Evolutionary conservation across 495 filamentous ascomycete genomes (phyloP).

Genomic region (Amniculicola lignicola): DNA sequence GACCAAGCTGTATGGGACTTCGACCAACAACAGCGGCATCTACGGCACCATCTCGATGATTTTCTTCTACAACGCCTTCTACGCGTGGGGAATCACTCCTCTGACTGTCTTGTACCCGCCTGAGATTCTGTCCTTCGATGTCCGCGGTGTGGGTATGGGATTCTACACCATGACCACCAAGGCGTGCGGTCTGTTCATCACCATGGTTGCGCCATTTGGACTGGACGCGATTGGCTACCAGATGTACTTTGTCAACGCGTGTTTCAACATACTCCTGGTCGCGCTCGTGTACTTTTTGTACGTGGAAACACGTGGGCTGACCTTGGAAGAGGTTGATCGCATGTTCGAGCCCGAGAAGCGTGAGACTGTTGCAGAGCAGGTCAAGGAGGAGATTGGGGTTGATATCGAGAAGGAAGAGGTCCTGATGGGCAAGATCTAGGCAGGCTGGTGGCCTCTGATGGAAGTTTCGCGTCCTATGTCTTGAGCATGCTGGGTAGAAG

Average conservation of each 20-base stretch:
- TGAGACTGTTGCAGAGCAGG: neutral
- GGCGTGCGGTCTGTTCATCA: conserved; percentile 5
- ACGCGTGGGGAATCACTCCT: conserved; percentile 16
- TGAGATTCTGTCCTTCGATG: conserved; percentile 12
- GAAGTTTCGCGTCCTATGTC: too few species aligned
- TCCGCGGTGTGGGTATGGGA: conserved; percentile 12
- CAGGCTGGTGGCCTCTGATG: too few species aligned
- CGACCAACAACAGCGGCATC: conserved; percentile 9
- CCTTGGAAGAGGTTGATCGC: conserved; percentile 13
- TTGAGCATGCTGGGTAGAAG: too few species aligned
- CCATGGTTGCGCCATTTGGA: conserved; percentile 18
- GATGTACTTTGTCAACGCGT: conserved; percentile 19
- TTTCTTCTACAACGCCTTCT: conserved; percentile 16
- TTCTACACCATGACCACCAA: conserved; percentile 20
- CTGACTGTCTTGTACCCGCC: conserved; percentile 15
- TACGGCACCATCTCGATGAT: conserved; percentile 24
- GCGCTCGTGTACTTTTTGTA: conserved; percentile 3
- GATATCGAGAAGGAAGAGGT: neutral
- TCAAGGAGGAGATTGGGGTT: conserved; percentile 5
- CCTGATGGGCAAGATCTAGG: too few species aligned
- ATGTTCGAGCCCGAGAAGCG: conserved; percentile 15
- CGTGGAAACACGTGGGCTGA: conserved; percentile 14
- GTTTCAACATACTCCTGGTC: conserved; percentile 12
- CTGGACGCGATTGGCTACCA: conserved; percentile 15
- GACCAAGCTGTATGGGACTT: conserved; percentile 6